Evolutionary conservation across 441 rosid species (phyloP), one percentile per base, ranked within the genome.

Genomic region (Lepidium campestre): DNA sequence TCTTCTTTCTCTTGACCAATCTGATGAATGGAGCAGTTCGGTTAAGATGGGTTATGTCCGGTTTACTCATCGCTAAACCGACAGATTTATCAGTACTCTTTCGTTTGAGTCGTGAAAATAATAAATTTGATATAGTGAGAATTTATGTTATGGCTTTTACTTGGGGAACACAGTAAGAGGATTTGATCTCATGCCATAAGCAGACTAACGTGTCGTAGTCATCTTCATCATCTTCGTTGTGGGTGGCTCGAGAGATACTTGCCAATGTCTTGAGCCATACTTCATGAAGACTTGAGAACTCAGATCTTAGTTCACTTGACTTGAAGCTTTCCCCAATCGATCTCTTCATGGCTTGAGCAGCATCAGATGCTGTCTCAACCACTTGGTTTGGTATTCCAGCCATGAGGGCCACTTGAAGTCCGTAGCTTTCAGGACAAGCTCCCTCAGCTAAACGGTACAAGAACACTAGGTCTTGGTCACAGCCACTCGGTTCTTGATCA

Each of bases 371-470:
- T 13, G 79, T 79, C 69, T 81, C 77, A 9, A 94, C 98, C 18
- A 89, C 94, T 65, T 77, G 57, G 58, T 80, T 80, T 8, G 99
- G 96, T 71, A 94, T 85, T 56, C 99, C 97, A n/a, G 97, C 97
- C 97, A 89, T 94, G 60, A 65, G 37, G 11, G 99, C 99, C 29
- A 94, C 97, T 73, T 91, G 93, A 73, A 91, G 74, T 36, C 99
- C 98, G 12, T 91, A 94, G 81, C 99, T 94, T 81, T 83, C 92
- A 0, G 99, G 98, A 72, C 97, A 94, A 56, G 96, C 91, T 72
- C 99, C 99, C 3, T 84, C 65, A 4, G 89, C 48, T 67, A 94
- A 88, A 55, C 86, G 86, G 78, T 94, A 94, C 0, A 91, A 87
- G 70, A 94, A 94, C 34, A 89, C 90, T 31, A 86, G 68, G 75